Base-by-base conservation (phyloP, 176 grass and related monocot genomes). In the Dactylis glomerata region DNA sequence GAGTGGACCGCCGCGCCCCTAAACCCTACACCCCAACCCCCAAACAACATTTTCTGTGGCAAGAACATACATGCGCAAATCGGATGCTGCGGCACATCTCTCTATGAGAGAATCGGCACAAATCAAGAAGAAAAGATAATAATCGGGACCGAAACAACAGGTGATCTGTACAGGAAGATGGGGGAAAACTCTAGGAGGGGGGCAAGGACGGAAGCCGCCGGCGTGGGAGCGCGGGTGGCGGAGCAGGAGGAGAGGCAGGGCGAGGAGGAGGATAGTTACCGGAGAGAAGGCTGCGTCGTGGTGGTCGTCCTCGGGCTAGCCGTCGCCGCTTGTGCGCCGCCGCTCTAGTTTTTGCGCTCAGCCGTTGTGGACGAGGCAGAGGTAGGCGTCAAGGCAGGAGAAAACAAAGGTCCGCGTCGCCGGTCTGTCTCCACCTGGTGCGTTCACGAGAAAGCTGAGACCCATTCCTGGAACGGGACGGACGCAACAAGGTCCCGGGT, bases 1-100 rank as follows among this genome's bases (percentile, higher is more conserved):
- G 80, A 86, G 74, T 82, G 82, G 55, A 63, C 76, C 45, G 51
- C 69, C n/a, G 81, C 14, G 59, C 20, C 22, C n/a, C 56, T 5
- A 30, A 28, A 28, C 49, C 17, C 49, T 19, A 20, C 6, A 51
- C 24, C 23, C 23, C 16, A 51, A 58, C 23, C 23, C 16, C 23
- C 55, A 28, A 28, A 28, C 57, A 61, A 15, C 57, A 61, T 14
- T 61, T 61, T 14, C 30, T 28, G 1, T 15, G 57, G 24, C 24
- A 61, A 61, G 12, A 28, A 30, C 9, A 26, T 5, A 61, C 24
- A 14, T 26, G 56, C 56, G 13, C 55, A 59, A 27, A 59, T 26
- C n/a, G 56, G 56, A 59, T 3, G 56, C 23, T 26, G 10, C 56
- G 24, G 57, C 26, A 61, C 57, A 59, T 52, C 17, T 20, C 17